phyloP scores from a whole-genome alignment of 1,284 basidiomycete species.

The Fereydounia khargensis region DNA sequence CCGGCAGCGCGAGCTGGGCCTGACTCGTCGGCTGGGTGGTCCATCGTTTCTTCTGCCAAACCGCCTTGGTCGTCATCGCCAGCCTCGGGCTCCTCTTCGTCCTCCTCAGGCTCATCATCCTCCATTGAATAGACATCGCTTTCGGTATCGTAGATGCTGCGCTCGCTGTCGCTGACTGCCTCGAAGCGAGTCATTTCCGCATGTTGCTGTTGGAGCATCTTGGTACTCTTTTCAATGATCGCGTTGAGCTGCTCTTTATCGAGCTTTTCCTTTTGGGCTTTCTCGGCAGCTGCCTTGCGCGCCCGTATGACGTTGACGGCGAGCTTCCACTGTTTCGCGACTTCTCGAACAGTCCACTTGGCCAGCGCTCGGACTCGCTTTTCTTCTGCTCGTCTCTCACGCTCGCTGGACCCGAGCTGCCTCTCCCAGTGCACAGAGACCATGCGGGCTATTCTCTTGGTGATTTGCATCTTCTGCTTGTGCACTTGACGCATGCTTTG shows the following conservation, averaged over 20 bases:
- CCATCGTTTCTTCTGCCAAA: conserved; percentile 1
- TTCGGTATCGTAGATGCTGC: conserved; percentile 5
- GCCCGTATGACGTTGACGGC: conserved; percentile 81
- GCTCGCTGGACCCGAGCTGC: conserved; percentile 66
- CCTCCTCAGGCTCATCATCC: conserved; percentile 13
- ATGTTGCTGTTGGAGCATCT: conserved; percentile 73
- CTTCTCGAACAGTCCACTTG: conserved; percentile 69
- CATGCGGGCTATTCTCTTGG: conserved; percentile 67
- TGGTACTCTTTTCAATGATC: conserved; percentile 83
- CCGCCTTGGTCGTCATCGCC: conserved; percentile 26
- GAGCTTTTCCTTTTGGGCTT: conserved; percentile 67
- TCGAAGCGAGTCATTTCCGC: conserved; percentile 44
- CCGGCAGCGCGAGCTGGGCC: too few relatives aligned
- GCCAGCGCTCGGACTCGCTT: conserved; percentile 69
- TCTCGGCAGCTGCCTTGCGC: conserved; percentile 64
- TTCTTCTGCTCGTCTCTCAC: conserved; percentile 68
- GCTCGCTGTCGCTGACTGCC: conserved; percentile 26
- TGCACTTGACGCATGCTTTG: conserved; percentile 39
- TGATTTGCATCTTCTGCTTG: conserved; percentile 55
- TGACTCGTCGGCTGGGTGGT: too few relatives aligned
- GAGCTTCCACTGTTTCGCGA: conserved; percentile 81
- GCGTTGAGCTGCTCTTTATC: conserved; percentile 84
- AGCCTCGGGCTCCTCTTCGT: conserved; percentile 11
- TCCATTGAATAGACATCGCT: conserved; percentile 15
- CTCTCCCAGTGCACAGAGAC: conserved; percentile 77